Evolutionary conservation across 129 eudicot species (phyloP).

Genomic region (Helianthus annuus): HanXRQr2.0-SUNRISE NC_035436.2:2856627-2857126

Average conservation of each 20-base stretch:
- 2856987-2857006: too few relatives aligned
- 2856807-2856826: slow-evolving; percentile 75
- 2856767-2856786: slow-evolving; percentile 86
- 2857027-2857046: too few relatives aligned
- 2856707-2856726: slow-evolving; percentile 73
- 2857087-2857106: too few relatives aligned
- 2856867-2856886: slow-evolving; percentile 67
- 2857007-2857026: too few relatives aligned
- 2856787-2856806: slow-evolving; percentile 77
- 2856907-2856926: too few relatives aligned
- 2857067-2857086: too few relatives aligned
- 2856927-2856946: too few relatives aligned
- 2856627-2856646: slow-evolving; percentile 79
- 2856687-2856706: slow-evolving; percentile 94
- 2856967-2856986: too few relatives aligned
- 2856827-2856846: slow-evolving; percentile 92
- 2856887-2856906: too few relatives aligned
- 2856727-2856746: slow-evolving; percentile 93
- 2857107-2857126: too few relatives aligned
- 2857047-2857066: too few relatives aligned
- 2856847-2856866: slow-evolving; percentile 90
- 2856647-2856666: slow-evolving; percentile 60
- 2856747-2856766: slow-evolving; percentile 97
- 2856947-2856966: too few relatives aligned
- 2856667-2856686: slow-evolving; percentile 73